Evolutionary conservation across 1,284 basidiomycete genomes (phyloP).

Genomic region (Naganishia sp.): DNA sequence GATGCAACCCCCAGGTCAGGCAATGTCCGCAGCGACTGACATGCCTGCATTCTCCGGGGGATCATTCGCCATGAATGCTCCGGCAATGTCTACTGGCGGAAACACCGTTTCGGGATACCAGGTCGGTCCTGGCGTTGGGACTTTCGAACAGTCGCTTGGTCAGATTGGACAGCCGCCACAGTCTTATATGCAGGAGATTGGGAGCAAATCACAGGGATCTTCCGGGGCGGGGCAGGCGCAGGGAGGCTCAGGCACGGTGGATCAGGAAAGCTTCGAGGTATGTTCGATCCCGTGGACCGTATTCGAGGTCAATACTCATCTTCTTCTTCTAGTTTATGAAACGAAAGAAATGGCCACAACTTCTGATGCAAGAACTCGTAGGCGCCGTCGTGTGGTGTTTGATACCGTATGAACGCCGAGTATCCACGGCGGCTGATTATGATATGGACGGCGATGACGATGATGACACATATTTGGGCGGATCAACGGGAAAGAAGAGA

Average conservation of each 20-base stretch:
- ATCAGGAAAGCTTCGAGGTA: slow-evolving; percentile 31
- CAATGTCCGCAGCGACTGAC: slow-evolving; percentile 2
- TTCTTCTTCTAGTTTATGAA: slow-evolving; percentile 45
- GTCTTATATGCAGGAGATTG: slow-evolving; percentile 3
- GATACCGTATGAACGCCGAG: slow-evolving; percentile 38
- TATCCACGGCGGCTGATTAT: slow-evolving; percentile 10
- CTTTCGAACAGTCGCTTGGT: not conserved
- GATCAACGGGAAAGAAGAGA: slow-evolving; percentile 11
- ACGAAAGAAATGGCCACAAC: slow-evolving; percentile 51
- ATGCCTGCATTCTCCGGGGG: slow-evolving; percentile 17
- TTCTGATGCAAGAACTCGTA: slow-evolving; percentile 49
- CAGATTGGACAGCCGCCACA: slow-evolving; percentile 14
- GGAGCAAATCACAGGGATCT: not conserved
- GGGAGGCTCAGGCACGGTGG: slow-evolving; percentile 7
- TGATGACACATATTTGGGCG: not conserved
- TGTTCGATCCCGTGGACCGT: not conserved
- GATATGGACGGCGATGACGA: slow-evolving; percentile 23
- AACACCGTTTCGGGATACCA: slow-evolving; percentile 23
- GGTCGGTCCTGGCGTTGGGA: not conserved
- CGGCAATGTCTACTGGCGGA: not conserved
- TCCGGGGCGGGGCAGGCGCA: not conserved
- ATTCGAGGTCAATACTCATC: not conserved
- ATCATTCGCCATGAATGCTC: slow-evolving; percentile 2
- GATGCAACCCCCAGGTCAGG: slow-evolving; percentile 4
- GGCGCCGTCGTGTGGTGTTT: slow-evolving; percentile 49